Base-by-base conservation (phyloP, 768 basidiomycete genomes). In the Pholiota microspora region DNA sequence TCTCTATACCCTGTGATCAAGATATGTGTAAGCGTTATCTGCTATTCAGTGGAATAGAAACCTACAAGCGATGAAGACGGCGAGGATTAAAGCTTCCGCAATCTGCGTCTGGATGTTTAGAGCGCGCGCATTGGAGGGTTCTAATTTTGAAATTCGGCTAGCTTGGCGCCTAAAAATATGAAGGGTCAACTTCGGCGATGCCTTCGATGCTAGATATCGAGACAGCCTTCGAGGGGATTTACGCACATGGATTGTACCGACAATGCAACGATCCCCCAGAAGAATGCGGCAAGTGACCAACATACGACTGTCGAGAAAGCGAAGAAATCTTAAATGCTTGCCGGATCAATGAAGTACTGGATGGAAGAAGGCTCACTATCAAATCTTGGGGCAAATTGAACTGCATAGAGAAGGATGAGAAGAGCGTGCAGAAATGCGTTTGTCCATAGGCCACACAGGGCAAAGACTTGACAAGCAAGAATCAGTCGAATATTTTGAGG, bases 191-290 rank as follows among this genome's bases (percentile, higher is more conserved):
- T 8, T 50, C 49, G 49, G 49, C 36, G 18, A 36, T 23, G 21
- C 13, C 15, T 13, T 49, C 23, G 15, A 25, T 24, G 16, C 49
- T 28, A 10, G 16, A 27, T 16, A 29, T 9, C 13, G 2, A 21
- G 7, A 24, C 25, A 51, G 38, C 21, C n/a, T 7, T 23, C 49
- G 36, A 24, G 23, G n/a, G 13, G 13, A 23, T 42, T 44, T 25
- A 51, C 51, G 40, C 27, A 51, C 51, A 51, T 40, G 15, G 18
- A 31, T 25, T 51, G 51, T 7, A 44, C 42, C n/a, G 51, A 42
- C 29, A 51, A 29, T 31, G 51, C 51, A 40, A 51, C 42, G 40
- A 51, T 44, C 23, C 40, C 24, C 51, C 51, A 51, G 27, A 51
- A 31, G 7, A 51, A 4, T 8, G 25, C 21, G 13, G 38, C 51